Evolutionary conservation across 768 basidiomycete genomes (phyloP), one percentile per base, ranked within the genome.

Genomic region (Xanthoconium stramineum): DNA sequence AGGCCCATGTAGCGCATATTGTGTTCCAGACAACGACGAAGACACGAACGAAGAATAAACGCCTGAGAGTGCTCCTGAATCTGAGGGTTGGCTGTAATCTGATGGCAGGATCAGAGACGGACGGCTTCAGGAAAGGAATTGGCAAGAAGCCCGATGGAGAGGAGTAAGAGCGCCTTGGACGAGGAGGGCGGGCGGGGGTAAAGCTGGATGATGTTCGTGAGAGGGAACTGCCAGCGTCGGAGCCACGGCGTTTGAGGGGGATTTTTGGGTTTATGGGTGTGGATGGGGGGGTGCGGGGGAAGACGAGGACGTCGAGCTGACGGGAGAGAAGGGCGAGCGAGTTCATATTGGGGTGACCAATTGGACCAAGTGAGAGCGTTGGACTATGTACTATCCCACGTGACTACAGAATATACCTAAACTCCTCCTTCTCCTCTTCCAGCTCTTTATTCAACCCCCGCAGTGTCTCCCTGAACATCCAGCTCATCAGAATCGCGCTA

Each of bases 271-370:
- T 64, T 44, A 75, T 72, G 42, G 84, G 81, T 1, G 84, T 82
- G 38, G 83, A 79, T 15, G 86, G 81, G 29, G 83, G 82, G 42
- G 84, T 77, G 63, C 78, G 78, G 48, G 84, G 70, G 9, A 84
- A 74, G 56, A 85, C 84, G 62, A 89, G 75, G 58, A 82, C 84
- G 75, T 93, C 89, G 78, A 91, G 84, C 71, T 90, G 86, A 68
- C 87, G 86, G 62, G 91, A 89, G 58, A 93, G 78, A 74, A 89
- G 86, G 17, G 81, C 78, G 65, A 93, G 83, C 64, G 88, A 88
- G 76, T 93, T 92, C 91, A 93, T n/a, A n/a, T 93, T 14, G 40
- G n/a, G 45, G 32, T 36, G 55, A 44, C 29, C 44, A 53, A 13
- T 20, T n/a, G 24, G 47, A 29, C 44, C 17, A 44, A 24, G 32